phyloP scores from a whole-genome alignment of 2,329 filamentous ascomycete species.

The Sporothrix brunneoviolacea region DNA sequence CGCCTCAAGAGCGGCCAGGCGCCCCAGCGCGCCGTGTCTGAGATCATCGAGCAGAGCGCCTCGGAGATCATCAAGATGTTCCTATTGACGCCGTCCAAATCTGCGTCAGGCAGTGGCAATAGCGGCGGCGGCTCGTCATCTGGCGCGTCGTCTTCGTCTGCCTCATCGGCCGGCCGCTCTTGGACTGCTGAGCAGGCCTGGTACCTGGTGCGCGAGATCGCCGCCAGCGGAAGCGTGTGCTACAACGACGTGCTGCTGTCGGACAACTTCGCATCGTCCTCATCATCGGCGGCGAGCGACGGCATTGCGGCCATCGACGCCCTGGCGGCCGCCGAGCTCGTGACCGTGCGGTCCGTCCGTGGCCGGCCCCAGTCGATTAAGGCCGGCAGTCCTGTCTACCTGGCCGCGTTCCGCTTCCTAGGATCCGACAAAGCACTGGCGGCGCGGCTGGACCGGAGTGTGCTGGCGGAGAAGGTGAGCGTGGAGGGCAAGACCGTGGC shows the following conservation, averaged over 20 bases:
- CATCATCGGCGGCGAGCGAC: too few species aligned
- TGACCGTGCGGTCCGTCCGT: constrained; percentile 64
- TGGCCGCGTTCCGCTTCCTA: constrained; percentile 70
- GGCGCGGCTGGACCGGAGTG: constrained; percentile 65
- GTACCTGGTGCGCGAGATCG: constrained; percentile 75
- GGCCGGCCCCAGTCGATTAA: constrained; percentile 73
- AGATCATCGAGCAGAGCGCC: constrained; percentile 83
- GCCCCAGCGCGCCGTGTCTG: constrained; percentile 70
- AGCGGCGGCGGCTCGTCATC: constrained; percentile 14
- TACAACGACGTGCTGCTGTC: constrained; percentile 83
- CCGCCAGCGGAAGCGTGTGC: constrained; percentile 54
- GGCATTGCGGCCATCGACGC: constrained; percentile 72
- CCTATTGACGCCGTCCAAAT: constrained; percentile 55
- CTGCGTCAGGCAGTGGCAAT: constrained; percentile 18
- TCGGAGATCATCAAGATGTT: constrained; percentile 93
- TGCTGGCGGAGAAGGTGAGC: constrained; percentile 62
- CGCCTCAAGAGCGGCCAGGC: constrained; percentile 81
- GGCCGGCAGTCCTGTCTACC: constrained; percentile 80
- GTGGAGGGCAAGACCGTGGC: constrained; percentile 68
- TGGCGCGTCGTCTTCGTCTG: constrained; percentile 5
- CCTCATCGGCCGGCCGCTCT: constrained; percentile 26
- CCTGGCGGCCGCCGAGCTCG: constrained; percentile 79
- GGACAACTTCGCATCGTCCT: constrained; percentile 64
- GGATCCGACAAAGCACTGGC: constrained; percentile 65
- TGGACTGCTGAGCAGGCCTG: constrained; percentile 88